Evolutionary conservation across 352 stramenopile species (phyloP).

Genomic region (Phytopythium sindhum): DNA sequence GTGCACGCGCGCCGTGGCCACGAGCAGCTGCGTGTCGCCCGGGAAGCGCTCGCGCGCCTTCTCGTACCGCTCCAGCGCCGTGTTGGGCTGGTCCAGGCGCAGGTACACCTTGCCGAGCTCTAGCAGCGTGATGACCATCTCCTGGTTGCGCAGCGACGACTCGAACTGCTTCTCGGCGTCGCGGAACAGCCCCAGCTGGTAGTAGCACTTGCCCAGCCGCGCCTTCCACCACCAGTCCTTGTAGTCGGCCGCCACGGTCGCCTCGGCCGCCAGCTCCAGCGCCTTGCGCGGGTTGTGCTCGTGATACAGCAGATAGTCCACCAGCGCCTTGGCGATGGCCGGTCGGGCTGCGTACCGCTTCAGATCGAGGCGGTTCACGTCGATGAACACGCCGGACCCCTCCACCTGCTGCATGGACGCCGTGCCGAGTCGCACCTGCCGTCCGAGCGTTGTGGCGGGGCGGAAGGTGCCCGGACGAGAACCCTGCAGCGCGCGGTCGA

Average conservation of each 20-base stretch:
- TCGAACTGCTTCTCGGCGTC: constrained; percentile 94
- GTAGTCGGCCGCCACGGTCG: constrained; percentile 83
- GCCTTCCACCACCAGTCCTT: constrained; percentile 96
- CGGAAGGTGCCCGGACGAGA: constrained; percentile 75
- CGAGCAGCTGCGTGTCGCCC: constrained; percentile 72
- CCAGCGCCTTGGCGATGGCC: constrained; percentile 84
- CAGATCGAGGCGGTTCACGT: constrained; percentile 88
- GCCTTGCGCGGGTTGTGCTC: constrained; percentile 92
- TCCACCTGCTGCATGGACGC: constrained; percentile 74
- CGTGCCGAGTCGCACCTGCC: constrained; percentile 89
- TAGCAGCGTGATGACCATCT: constrained; percentile 88
- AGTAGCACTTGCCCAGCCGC: constrained; percentile 93
- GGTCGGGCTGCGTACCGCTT: constrained; percentile 85
- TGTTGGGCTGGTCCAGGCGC: constrained; percentile 92
- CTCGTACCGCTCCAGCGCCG: constrained; percentile 84
- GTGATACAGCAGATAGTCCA: constrained; percentile 92
- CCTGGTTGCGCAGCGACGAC: constrained; percentile 82
- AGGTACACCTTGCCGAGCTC: constrained; percentile 95
- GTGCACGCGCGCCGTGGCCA: constrained; percentile 88
- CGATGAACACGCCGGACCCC: constrained; percentile 83
- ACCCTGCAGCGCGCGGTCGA: constrained; percentile 75
- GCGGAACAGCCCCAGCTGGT: constrained; percentile 90
- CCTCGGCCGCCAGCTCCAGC: constrained; percentile 89
- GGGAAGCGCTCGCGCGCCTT: constrained; percentile 67
- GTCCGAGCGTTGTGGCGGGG: constrained; percentile 85